Percentiles rank a stretch among this genome's conserved stretches.
Evolutionary conservation across 257 asterid species (phyloP).

Genomic region (Scutellaria galericulata): DNA sequence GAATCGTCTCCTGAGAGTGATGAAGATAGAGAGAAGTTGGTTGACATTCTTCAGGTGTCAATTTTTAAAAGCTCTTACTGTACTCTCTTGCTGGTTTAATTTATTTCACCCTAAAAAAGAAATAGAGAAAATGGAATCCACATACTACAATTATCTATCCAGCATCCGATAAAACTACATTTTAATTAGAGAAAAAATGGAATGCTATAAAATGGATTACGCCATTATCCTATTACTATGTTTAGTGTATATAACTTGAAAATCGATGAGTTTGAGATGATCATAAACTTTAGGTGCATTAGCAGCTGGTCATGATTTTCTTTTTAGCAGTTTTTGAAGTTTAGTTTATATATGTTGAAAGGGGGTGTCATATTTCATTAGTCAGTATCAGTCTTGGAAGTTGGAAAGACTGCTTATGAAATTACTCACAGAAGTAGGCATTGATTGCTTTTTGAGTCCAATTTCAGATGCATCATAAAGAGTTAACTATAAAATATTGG

Average conservation of each 20-base stretch:
- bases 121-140: not conserved
- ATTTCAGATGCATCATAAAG: slow-evolving; percentile 8
- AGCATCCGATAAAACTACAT: not conserved
- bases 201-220: no score
- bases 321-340: not conserved
- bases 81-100: not conserved
- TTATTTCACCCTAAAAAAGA: not conserved
- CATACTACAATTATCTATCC: not conserved
- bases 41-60: slow-evolving; percentile 81
- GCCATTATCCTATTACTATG: not conserved
- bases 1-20: slow-evolving; percentile 65
- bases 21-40: slow-evolving; percentile 69
- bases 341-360: not conserved
- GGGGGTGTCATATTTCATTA: not conserved
- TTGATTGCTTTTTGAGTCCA: not conserved
- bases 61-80: not conserved
- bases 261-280: not conserved
- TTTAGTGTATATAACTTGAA: not conserved
- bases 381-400: not conserved
- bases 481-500: not conserved
- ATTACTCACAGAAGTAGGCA: not conserved
- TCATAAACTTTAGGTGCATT: not conserved
- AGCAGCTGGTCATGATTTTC: slow-evolving; percentile 3
- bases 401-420: not conserved
- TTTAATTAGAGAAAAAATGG: no score